phyloP scores from a whole-genome alignment of 108 stramenopile species.

The Stephanodiscus minutulus region DNA sequence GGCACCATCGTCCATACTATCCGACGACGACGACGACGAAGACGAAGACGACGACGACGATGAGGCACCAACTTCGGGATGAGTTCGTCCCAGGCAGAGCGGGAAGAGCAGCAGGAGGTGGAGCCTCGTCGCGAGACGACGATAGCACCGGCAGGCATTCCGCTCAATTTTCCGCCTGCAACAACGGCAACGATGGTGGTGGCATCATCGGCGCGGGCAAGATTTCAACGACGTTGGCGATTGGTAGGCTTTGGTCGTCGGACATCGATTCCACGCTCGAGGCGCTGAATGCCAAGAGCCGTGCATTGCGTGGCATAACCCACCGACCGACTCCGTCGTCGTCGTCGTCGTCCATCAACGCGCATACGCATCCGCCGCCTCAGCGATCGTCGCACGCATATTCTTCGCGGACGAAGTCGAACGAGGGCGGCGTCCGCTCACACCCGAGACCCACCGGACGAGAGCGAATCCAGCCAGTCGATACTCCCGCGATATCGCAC shows the following conservation, averaged over 20 bases:
- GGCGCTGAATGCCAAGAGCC: conserved; percentile 19
- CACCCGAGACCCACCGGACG: neutral
- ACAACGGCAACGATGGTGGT: too few species aligned
- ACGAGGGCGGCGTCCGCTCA: neutral
- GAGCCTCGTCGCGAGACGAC: too few species aligned
- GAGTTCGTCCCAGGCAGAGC: too few species aligned
- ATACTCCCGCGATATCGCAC: neutral
- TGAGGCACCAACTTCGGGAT: too few species aligned
- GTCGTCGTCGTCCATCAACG: neutral
- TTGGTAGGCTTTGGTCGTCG: neutral
- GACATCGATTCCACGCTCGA: conserved; percentile 10
- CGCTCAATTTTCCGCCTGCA: too few species aligned
- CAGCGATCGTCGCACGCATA: neutral
- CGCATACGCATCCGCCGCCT: neutral
- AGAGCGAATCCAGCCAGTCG: neutral
- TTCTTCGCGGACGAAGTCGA: neutral
- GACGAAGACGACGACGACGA: too few species aligned
- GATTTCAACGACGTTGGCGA: neutral
- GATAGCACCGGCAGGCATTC: too few species aligned
- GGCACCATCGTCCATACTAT: too few species aligned
- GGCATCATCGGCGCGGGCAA: too few species aligned
- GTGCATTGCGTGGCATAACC: conserved; percentile 1
- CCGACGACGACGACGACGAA: too few species aligned
- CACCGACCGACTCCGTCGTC: neutral
- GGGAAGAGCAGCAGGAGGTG: too few species aligned